Evolutionary conservation across 805 yeast genomes (phyloP).

Genomic region (Teunomyces kruisii): DNA sequence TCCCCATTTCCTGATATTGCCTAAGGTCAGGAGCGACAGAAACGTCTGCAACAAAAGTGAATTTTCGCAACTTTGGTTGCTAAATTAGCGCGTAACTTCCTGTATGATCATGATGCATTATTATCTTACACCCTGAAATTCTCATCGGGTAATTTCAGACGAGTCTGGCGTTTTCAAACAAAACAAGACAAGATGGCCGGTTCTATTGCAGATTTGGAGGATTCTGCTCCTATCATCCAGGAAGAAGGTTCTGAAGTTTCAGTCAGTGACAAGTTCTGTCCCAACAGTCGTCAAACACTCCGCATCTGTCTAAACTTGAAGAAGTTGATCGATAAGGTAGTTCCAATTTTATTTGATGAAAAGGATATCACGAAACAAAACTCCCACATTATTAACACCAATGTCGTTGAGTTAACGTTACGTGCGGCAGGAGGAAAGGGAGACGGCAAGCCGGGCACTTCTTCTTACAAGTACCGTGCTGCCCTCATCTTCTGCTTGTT

Average conservation of each 20-base stretch:
- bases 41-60: too few species aligned
- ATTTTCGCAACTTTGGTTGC: not conserved
- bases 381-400: conserved; percentile 57
- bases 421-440: conserved; percentile 83
- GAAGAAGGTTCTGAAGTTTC: conserved; percentile 4
- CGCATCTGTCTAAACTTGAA: conserved; percentile 75
- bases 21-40: too few species aligned
- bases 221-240: conserved; percentile 2
- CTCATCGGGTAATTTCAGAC: not conserved
- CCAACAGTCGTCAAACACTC: conserved; percentile 65
- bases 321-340: conserved; percentile 64
- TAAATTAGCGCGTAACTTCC: not conserved
- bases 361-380: conserved; percentile 52
- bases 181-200: not conserved
- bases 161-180: too few species aligned
- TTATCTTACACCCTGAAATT: not conserved
- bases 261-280: conserved; percentile 32
- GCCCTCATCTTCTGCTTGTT: conserved; percentile 68
- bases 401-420: conserved; percentile 58
- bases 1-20: too few species aligned
- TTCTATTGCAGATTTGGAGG: conserved; percentile 5
- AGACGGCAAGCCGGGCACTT: conserved; percentile 51
- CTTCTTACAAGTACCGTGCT: conserved; percentile 64
- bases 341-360: conserved; percentile 63
- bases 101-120: not conserved